Base-by-base conservation (phyloP, 176 grass and related monocot species). In the Carex parvula region DNA sequence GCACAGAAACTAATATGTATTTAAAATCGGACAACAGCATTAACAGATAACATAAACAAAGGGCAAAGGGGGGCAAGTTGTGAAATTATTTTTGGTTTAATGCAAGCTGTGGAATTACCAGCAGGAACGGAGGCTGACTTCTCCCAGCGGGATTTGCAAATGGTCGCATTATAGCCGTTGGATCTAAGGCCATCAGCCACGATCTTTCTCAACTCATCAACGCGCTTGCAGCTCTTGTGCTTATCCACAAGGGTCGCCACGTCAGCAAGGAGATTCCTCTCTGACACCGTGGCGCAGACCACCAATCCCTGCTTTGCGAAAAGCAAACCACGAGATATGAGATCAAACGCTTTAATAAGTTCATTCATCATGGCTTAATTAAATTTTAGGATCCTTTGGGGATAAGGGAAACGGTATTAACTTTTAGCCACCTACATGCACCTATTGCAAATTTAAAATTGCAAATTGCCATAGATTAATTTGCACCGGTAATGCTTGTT, bases 251-350 rank as follows among this genome's bases (percentile, higher is more conserved):
- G 56, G 3, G 66, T 73, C 7, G 91, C 89, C 2, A 91, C 83
- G 88, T 98, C 95, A 10, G 92, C 95, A 4, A 98, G 89, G 35
- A 98, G 86, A 88, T 98, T 98, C 64, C 95, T 90, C n/a, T 98
- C 95, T n/a, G 87, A 81, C 71, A 95, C 82, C 33, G 79, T 95
- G 18, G 91, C 64, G 77, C 95, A 98, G 63, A 90, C 84, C 79
- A 92, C 92, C 33, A 98, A 84, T 22, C 93, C 92, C 95, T 98
- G 88, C 11, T 20, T 30, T 12, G n/a, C 41, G 37, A 70, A 72
- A 16, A 6, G 21, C n/a, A 60, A 91, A 75, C 8, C 65, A 24
- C 13, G 55, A 83, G 60, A 83, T 83, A 53, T 69, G 81, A 83
- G 81, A 83, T 83, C 24, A 64, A 44, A 42, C n/a, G 24, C 50